Evolutionary conservation across 73 alveolate genomes (phyloP).

Genomic region (Uronychia binucleata): DNA sequence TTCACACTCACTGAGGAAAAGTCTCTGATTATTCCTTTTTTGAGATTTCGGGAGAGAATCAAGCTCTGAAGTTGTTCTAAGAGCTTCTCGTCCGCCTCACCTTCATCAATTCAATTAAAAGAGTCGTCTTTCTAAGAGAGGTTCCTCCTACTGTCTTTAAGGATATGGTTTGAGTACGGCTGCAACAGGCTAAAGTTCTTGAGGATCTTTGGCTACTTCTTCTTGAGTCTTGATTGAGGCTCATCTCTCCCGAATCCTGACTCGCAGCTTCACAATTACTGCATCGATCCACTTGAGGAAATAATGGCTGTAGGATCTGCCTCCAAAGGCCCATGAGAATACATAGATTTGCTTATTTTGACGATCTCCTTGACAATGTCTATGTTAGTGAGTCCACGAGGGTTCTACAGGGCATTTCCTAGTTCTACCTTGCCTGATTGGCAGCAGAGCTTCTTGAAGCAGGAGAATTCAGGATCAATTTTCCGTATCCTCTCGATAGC

Average conservation of each 20-base stretch:
- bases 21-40: not conserved
- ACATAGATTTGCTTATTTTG: conserved; percentile 8
- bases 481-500: conserved; percentile 19
- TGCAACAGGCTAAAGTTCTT: too few relatives aligned
- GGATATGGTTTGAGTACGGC: too few relatives aligned
- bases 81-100: not conserved
- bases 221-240: too few relatives aligned
- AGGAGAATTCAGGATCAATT: conserved; percentile 39
- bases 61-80: not conserved
- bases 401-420: not conserved
- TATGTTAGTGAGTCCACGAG: conserved; percentile 17
- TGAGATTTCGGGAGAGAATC: not conserved
- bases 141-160: too few relatives aligned
- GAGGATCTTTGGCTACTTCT: too few relatives aligned
- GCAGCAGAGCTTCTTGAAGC: not conserved
- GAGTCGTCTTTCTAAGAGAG: too few relatives aligned
- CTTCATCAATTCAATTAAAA: too few relatives aligned
- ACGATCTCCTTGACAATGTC: conserved; percentile 26
- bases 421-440: not conserved
- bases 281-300: too few relatives aligned
- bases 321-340: not conserved
- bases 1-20: not conserved
- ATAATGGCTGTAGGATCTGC: not conserved
- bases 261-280: too few relatives aligned
- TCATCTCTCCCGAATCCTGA: too few relatives aligned